A percentile compares a stretch with the other conserved stretches of the same genome.
Evolutionary conservation across 108 stramenopile genomes (phyloP).

Genomic region (Epithemia pelagica): DNA sequence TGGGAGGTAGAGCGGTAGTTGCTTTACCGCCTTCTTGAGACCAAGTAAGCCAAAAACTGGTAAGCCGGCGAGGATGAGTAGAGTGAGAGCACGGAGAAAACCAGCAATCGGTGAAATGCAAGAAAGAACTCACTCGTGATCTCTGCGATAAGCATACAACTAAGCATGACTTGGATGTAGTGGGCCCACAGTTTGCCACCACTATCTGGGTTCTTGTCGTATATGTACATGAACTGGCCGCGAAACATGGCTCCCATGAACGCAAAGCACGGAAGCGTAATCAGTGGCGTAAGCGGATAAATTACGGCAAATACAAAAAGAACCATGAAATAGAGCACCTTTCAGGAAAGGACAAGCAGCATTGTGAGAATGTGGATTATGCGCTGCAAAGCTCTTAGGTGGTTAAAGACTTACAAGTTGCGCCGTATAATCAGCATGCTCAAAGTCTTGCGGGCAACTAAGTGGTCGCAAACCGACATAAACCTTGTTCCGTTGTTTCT

Average conservation of each 20-base stretch:
- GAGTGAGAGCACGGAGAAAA: background rate
- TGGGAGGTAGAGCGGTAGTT: conserved; percentile 25
- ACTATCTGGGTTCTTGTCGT: conserved; percentile 50
- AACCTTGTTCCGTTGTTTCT: conserved; percentile 49
- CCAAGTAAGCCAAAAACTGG: conserved; percentile 24
- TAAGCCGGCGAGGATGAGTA: background rate
- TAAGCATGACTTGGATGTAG: conserved; percentile 22
- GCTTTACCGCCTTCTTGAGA: conserved; percentile 18
- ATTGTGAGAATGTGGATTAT: background rate
- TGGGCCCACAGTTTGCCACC: conserved; percentile 54
- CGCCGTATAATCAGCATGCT: conserved; percentile 23
- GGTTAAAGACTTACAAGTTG: background rate
- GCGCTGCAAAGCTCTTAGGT: background rate
- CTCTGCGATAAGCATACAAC: conserved; percentile 41
- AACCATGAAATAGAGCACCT: conserved; percentile 53
- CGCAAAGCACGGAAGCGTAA: conserved; percentile 42
- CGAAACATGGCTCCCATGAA: conserved; percentile 44
- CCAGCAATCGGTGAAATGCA: background rate
- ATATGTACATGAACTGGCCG: conserved; percentile 62
- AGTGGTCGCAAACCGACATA: conserved; percentile 42
- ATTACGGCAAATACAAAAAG: conserved; percentile 54
- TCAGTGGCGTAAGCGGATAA: conserved; percentile 48
- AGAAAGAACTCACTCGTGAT: conserved; percentile 18
- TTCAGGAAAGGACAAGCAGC: background rate
- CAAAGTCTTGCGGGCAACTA: conserved; percentile 41